Evolutionary conservation across 83 land plant species (phyloP).

Genomic region (Isoetes engelmannii): DNA sequence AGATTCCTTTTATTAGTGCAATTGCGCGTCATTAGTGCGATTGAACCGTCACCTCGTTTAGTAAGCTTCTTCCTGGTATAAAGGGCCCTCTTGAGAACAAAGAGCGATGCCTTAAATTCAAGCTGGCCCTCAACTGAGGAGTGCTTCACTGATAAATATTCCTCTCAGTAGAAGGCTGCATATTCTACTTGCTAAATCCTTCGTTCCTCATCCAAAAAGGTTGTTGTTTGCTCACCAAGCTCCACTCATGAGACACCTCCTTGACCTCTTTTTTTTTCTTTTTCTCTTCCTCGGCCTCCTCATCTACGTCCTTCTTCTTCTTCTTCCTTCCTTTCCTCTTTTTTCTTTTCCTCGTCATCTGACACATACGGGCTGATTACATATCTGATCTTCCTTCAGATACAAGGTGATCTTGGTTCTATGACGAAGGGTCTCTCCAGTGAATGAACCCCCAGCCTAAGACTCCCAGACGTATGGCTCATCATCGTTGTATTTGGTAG

Average conservation of each 20-base stretch:
- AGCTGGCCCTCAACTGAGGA: constrained; percentile 31
- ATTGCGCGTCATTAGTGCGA: too few species aligned
- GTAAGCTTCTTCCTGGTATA: constrained; percentile 24
- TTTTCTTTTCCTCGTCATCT: constrained; percentile 28
- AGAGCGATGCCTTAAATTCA: constrained; percentile 26
- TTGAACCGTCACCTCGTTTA: too few species aligned
- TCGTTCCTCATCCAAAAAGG: constrained; percentile 33
- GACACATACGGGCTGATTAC: too few species aligned
- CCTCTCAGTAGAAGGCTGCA: constrained; percentile 36
- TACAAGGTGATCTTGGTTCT: constrained; percentile 24
- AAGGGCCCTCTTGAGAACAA: constrained; percentile 28
- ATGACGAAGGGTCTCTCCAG: constrained; percentile 21
- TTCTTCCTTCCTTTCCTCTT: constrained; percentile 36
- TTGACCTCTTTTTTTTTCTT: constrained; percentile 27
- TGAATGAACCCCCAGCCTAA: constrained; percentile 28
- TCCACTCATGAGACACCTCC: constrained; percentile 31
- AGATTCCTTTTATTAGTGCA: too few species aligned
- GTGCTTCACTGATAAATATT: constrained; percentile 31
- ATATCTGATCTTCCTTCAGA: constrained; percentile 32
- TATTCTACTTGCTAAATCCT: constrained; percentile 27
- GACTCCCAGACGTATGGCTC: constrained; percentile 25
- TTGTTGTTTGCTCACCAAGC: constrained; percentile 23
- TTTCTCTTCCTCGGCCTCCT: constrained; percentile 21
- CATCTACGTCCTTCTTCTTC: constrained; percentile 27
- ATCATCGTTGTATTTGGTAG: constrained; percentile 23